phyloP scores from a whole-genome alignment of 1,284 basidiomycete genomes.

The Gymnopus androsaceus region DNA sequence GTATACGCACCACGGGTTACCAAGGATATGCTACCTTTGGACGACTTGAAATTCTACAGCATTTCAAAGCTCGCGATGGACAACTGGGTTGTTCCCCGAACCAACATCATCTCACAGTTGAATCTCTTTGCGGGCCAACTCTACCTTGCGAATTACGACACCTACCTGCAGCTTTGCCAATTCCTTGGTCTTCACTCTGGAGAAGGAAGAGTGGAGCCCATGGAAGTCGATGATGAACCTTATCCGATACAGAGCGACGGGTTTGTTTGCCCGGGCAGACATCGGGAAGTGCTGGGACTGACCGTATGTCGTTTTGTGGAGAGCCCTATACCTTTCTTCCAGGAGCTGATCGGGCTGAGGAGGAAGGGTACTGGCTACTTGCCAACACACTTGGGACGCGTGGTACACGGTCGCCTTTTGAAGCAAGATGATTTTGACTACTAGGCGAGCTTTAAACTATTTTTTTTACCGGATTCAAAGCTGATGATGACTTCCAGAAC shows the following conservation, averaged over 20 bases:
- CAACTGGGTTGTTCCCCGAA: conserved; percentile 21
- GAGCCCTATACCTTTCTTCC: conserved; percentile 36
- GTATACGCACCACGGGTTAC: conserved; percentile 43
- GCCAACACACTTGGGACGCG: conserved; percentile 44
- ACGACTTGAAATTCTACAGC: conserved; percentile 38
- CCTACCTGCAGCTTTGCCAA: conserved; percentile 35
- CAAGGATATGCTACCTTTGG: conserved; percentile 38
- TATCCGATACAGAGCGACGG: no score
- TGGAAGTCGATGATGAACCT: conserved; percentile 12
- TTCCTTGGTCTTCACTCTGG: conserved; percentile 36
- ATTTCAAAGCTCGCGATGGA: conserved; percentile 30
- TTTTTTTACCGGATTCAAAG: no score
- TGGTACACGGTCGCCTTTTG: conserved; percentile 37
- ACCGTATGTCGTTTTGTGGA: conserved; percentile 28
- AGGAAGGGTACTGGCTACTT: conserved; percentile 42
- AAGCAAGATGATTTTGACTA: conserved; percentile 28
- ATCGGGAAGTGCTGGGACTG: no score
- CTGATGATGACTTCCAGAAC: no score
- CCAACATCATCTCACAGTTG: conserved; percentile 35
- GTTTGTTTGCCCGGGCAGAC: no score
- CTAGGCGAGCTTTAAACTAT: no score
- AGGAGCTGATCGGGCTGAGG: conserved; percentile 35
- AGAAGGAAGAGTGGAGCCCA: conserved; percentile 17
- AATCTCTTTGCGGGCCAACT: conserved; percentile 48
- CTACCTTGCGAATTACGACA: conserved; percentile 34